These are phyloP conservation scores for Phytophthora hybrid DNA, from an alignment of 352 stramenopile species.

Conservation along the genomic window DNA sequence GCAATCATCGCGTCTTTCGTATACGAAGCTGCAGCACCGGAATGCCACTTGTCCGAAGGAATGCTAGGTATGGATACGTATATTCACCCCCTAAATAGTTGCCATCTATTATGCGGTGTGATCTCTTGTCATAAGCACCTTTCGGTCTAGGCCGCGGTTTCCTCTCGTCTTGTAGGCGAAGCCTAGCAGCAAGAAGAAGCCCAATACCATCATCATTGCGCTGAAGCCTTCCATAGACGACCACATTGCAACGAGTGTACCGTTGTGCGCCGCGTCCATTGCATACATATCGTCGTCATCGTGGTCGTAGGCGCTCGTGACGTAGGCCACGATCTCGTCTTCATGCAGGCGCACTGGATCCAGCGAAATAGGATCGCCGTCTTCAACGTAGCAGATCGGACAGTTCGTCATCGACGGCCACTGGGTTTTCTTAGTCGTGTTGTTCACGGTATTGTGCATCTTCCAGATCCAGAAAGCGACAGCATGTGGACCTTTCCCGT, in stretches of 20 bases:
- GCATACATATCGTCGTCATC: conserved; percentile 56
- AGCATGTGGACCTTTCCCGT: conserved; percentile 49
- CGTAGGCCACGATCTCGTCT: conserved; percentile 63
- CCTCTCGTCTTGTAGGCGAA: conserved; percentile 40
- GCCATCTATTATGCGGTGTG: conserved; percentile 18
- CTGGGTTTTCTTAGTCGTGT: conserved; percentile 67
- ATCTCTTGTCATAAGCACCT: conserved; percentile 30
- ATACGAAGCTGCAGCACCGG: conserved; percentile 12
- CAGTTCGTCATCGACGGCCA: conserved; percentile 70
- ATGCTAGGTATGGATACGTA: conserved; percentile 6
- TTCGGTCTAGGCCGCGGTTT: conserved; percentile 26
- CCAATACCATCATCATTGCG: conserved; percentile 40
- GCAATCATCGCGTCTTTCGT: background rate
- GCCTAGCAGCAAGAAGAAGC: conserved; percentile 37
- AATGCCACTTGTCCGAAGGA: conserved; percentile 6
- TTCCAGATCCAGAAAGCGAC: conserved; percentile 81
- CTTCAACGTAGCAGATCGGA: conserved; percentile 67
- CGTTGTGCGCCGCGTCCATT: conserved; percentile 60
- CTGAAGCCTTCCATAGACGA: conserved; percentile 53
- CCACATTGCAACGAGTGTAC: conserved; percentile 45
- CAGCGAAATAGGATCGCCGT: conserved; percentile 55
- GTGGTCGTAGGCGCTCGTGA: conserved; percentile 63
- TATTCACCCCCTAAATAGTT: conserved; percentile 5
- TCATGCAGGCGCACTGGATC: conserved; percentile 55
- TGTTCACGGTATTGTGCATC: conserved; percentile 90